These are phyloP conservation scores for Begonia loranthoides DNA, from an alignment of 306 rosid species.

Conservation along the genomic window DNA sequence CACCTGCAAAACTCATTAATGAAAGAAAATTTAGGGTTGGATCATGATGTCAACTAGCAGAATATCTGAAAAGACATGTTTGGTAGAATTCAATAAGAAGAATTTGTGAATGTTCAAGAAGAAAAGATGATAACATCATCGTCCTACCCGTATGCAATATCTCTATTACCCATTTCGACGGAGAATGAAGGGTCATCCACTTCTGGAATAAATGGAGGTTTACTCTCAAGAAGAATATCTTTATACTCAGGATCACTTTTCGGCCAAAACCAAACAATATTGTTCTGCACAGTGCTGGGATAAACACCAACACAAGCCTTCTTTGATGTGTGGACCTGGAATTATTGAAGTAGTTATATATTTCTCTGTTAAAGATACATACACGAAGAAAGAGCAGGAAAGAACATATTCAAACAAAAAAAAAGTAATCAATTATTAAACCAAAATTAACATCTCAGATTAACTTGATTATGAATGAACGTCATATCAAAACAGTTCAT, in stretches of 20 bases:
- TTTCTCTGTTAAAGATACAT: background rate
- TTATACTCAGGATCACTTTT: slow-evolving; percentile 60
- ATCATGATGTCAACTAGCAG: too few species aligned
- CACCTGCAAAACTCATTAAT: too few species aligned
- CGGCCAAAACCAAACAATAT: slow-evolving; percentile 89
- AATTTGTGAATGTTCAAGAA: background rate
- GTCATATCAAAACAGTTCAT: too few species aligned
- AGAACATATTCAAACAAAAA: too few species aligned
- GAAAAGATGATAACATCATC: background rate
- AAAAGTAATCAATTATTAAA: too few species aligned
- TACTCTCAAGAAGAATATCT: slow-evolving; percentile 44
- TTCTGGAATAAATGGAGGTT: slow-evolving; percentile 56
- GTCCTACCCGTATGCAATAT: slow-evolving; percentile 62
- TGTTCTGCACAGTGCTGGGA: slow-evolving; percentile 65
- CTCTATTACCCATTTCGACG: slow-evolving; percentile 51
- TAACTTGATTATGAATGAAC: too few species aligned
- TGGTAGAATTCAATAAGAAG: background rate
- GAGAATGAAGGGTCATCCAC: slow-evolving; percentile 61
- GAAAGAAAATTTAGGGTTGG: too few species aligned
- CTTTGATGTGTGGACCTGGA: slow-evolving; percentile 64
- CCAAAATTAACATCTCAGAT: too few species aligned
- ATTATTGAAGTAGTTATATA: background rate
- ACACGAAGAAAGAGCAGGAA: slow-evolving; percentile 2
- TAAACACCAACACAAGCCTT: slow-evolving; percentile 72
- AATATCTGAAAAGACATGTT: too few species aligned